Evolutionary conservation across 2,329 filamentous ascomycete species (phyloP), one percentile per base, ranked within the genome.

Genomic region (Paecilomyces fulvus): DNA sequence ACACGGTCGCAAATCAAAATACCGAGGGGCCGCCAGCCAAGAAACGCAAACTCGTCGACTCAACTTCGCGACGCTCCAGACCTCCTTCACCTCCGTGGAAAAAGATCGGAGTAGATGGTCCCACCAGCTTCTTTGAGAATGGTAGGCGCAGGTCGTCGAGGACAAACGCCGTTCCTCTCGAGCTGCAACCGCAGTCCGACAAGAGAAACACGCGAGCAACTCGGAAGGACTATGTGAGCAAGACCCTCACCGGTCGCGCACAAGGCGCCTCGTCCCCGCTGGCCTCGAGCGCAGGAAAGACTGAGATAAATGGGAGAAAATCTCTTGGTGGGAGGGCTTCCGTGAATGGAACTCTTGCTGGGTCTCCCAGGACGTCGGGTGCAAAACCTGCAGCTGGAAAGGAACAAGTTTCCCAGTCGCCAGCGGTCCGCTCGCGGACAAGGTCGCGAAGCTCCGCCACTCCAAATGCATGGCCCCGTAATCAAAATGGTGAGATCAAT

Each of bases 71-170:
- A 57, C 72, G 70, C 53, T 70, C 70, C 21, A 73, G 75, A 51
- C 69, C 72, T 50, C 63, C 70, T 46, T 97, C 92, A 60, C 94
- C 94, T 62, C 94, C 94, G 21, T 99, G 94, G 94, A 97, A 94
- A 77, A 89, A 85, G 67, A 82, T 89, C 60, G 82, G 82, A 58
- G 90, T 88, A 46, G 89, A 95, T 28, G 94, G 94, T 0, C 94
- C 94, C 21, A 94, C 92, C 3, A 88, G 89, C 0, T 92, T 95
- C 69, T 82, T 88, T 50, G 78, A 81, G 58, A 79, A 83, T 68
- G 84, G 84, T 43, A 79, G 79, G 61, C 77, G 84, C 58, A 83
- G 82, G 70, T 86, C 84, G 49, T 80, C 82, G 52, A 76, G 84
- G 63, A 80, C 82, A 54, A 75, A 75, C 61, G 60, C 61, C 55